phyloP scores from a whole-genome alignment of 2,329 filamentous ascomycete species.

The Fusarium sp. region DNA sequence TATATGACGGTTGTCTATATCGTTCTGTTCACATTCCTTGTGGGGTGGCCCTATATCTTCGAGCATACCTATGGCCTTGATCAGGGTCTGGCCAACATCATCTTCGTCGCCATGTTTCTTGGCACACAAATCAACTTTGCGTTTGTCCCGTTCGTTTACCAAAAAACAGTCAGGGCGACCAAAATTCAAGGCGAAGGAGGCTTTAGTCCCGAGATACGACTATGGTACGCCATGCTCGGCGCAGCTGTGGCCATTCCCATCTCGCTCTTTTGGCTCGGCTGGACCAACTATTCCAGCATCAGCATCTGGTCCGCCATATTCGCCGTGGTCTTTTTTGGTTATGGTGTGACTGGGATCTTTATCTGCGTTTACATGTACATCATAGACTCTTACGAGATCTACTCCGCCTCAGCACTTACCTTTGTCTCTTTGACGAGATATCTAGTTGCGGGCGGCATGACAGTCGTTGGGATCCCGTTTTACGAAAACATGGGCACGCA shows the following conservation, averaged over 20 bases:
- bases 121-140: slow-evolving; percentile 56
- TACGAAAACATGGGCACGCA: slow-evolving; percentile 54
- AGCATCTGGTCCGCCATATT: slow-evolving; percentile 63
- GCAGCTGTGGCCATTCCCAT: slow-evolving; percentile 60
- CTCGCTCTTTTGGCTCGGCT: slow-evolving; percentile 67
- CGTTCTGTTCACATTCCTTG: slow-evolving; percentile 68
- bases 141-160: slow-evolving; percentile 54
- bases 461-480: slow-evolving; percentile 54
- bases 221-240: slow-evolving; percentile 62
- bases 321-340: slow-evolving; percentile 61
- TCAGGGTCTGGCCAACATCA: slow-evolving; percentile 59
- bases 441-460: slow-evolving; percentile 53
- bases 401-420: slow-evolving; percentile 52
- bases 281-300: slow-evolving; percentile 60
- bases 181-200: slow-evolving; percentile 24
- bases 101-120: slow-evolving; percentile 62
- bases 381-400: slow-evolving; percentile 55
- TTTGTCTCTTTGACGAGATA: slow-evolving; percentile 53
- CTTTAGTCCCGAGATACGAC: slow-evolving; percentile 56
- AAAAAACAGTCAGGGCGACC: slow-evolving; percentile 50
- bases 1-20: slow-evolving; percentile 70
- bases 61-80: slow-evolving; percentile 58
- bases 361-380: slow-evolving; percentile 56
- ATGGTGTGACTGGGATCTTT: slow-evolving; percentile 54
- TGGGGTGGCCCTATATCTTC: slow-evolving; percentile 67